These are phyloP conservation scores for Bipolaris zeicola DNA, from an alignment of 2,329 filamentous ascomycete genomes.

Conservation along the genomic window DNA sequence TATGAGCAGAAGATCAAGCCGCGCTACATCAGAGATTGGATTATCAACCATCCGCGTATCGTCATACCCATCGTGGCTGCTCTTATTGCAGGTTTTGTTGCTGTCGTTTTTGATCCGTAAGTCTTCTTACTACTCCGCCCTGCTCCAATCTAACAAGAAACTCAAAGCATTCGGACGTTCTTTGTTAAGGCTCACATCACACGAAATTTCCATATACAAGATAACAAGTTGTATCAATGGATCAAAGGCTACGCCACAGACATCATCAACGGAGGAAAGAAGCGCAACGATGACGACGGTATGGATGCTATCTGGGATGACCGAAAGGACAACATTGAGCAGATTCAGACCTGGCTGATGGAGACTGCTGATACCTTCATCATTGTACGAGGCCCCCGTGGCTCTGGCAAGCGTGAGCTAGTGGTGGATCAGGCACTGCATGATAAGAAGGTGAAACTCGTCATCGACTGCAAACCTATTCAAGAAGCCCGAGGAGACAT, in stretches of 20 bases:
- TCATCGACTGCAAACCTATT: conserved; percentile 92
- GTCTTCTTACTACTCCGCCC: conserved; percentile 11
- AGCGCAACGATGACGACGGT: conserved; percentile 67
- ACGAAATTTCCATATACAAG: conserved; percentile 72
- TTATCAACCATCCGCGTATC: conserved; percentile 83
- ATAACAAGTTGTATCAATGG: conserved; percentile 79
- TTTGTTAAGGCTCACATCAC: conserved; percentile 90
- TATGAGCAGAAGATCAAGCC: conserved; percentile 81
- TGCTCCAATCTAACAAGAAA: conserved; percentile 1
- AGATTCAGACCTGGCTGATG: conserved; percentile 82
- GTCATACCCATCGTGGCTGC: conserved; percentile 84
- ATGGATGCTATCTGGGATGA: conserved; percentile 87
- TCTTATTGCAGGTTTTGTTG: conserved; percentile 80
- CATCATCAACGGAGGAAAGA: conserved; percentile 64
- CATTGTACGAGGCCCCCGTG: conserved; percentile 88
- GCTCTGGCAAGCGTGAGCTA: conserved; percentile 87
- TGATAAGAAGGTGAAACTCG: conserved; percentile 74
- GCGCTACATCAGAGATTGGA: conserved; percentile 84
- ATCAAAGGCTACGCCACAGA: conserved; percentile 74
- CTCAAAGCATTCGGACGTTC: conserved; percentile 73
- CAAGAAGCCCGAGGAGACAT: conserved; percentile 89
- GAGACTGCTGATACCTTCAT: conserved; percentile 92
- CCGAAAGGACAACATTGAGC: conserved; percentile 78
- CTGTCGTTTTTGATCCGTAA: conserved; percentile 78
- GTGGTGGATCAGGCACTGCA: conserved; percentile 83